Evolutionary conservation across 768 basidiomycete species (phyloP), one percentile per base, ranked within the genome.

Genomic region (Hericium rajendrae): DNA sequence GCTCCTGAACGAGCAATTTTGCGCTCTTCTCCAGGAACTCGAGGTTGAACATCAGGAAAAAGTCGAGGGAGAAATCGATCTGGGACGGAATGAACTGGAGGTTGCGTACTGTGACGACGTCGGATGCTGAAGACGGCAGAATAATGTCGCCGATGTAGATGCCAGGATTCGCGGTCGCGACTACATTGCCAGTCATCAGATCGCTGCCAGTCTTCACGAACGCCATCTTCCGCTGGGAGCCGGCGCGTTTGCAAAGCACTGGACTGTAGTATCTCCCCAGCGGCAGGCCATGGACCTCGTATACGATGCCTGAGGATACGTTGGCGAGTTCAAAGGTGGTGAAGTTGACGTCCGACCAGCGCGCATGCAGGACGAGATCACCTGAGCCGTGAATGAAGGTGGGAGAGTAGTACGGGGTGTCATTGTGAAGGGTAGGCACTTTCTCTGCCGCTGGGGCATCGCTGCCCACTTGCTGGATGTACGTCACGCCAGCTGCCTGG

Each of bases 191-290:
- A 16, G 43, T 46, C n/a, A 46, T n/a, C n/a, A 46, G n/a, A 20
- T 46, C 43, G 43, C 43, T 20, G 15, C 43, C 43, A 6, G 43
- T 46, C 20, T 20, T n/a, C 20, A 46, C 43, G 43, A 46, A 81
- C 81, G 43, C 43, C 4, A 46, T 46, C 16, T 20, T 46, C 6
- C 43, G 43, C 20, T 6, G 43, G n/a, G n/a, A 18, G n/a, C 43
- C 43, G 16, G 43, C 9, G 43, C 43, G 20, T 20, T 46, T 46
- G 43, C 43, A 46, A 20, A 46, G 43, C 43, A 18, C 43, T 9
- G 43, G 43, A 6, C 43, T 46, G 43, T 46, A 46, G 3, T 46
- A 46, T 20, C 43, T 46, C 2, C 43, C 43, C n/a, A 46, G n/a
- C 4, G 43, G 43, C 15, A 46, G 15, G 43, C 43, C 43, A n/a